Evolutionary conservation across 257 asterid species (phyloP).

Genomic region (Paulownia fortunei): DNA sequence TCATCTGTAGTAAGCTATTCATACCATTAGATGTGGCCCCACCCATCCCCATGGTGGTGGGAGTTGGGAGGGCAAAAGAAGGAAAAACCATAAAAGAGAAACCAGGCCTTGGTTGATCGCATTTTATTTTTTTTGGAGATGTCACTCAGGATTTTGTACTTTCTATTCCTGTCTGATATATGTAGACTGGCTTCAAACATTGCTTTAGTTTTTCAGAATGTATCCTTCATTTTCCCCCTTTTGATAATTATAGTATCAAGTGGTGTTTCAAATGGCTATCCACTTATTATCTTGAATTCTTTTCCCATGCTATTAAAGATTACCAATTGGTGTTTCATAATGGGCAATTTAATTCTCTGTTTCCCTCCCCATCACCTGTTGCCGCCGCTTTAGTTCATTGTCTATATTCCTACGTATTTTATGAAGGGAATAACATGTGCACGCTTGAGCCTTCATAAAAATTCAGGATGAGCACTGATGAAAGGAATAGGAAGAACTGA

Average conservation of each 20-base stretch:
- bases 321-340: not conserved
- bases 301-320: not conserved
- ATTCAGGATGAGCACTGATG: not conserved
- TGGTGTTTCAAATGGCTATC: too few species aligned
- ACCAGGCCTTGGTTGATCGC: not conserved
- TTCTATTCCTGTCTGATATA: not conserved
- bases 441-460: not conserved
- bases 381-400: not conserved
- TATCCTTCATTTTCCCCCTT: not conserved
- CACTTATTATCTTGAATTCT: not conserved
- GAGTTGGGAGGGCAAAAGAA: not conserved
- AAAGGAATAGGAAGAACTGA: not conserved
- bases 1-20: not conserved
- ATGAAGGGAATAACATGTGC: not conserved
- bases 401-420: not conserved
- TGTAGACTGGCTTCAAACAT: slow-evolving; percentile 5
- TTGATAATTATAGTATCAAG: too few species aligned
- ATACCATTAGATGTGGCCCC: not conserved
- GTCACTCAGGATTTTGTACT: not conserved
- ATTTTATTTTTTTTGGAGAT: not conserved
- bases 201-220: not conserved
- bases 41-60: not conserved
- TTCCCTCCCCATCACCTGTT: not conserved
- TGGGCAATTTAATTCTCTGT: not conserved
- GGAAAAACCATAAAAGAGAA: not conserved